A percentile compares a stretch with the other conserved stretches of the same genome.
phyloP scores from a whole-genome alignment of 768 basidiomycete species.

The Tylopilus cervinicoccineus region DNA sequence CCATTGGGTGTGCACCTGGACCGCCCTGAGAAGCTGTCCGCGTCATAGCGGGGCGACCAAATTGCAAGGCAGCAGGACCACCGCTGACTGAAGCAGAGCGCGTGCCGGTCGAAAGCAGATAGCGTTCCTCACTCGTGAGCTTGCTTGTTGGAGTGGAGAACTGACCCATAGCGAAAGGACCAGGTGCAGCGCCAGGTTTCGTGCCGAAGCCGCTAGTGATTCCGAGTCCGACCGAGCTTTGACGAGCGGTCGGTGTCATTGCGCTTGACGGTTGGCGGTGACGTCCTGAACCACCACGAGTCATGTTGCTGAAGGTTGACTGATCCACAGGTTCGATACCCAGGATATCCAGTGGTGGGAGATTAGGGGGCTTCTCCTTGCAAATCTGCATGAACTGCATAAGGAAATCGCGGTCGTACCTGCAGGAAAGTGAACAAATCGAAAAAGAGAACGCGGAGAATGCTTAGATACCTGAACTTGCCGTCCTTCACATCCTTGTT shows the following conservation, averaged over 20 bases:
- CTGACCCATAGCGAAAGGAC: slow-evolving; percentile 61
- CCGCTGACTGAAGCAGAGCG: slow-evolving; percentile 59
- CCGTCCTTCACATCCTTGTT: slow-evolving; percentile 81
- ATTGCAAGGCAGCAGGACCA: slow-evolving; percentile 42
- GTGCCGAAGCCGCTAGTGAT: slow-evolving; percentile 24
- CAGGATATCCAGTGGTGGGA: slow-evolving; percentile 86
- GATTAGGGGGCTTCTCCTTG: slow-evolving; percentile 89
- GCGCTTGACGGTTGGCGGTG: slow-evolving; percentile 45
- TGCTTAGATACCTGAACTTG: slow-evolving; percentile 70
- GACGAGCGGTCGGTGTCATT: slow-evolving; percentile 43
- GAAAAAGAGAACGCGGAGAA: not conserved
- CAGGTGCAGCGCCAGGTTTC: slow-evolving; percentile 29
- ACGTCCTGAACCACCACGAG: slow-evolving; percentile 63
- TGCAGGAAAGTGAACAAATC: slow-evolving; percentile 27
- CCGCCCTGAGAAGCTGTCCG: slow-evolving; percentile 68
- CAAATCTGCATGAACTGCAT: slow-evolving; percentile 95
- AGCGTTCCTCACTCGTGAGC: slow-evolving; percentile 70
- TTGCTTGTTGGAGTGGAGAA: slow-evolving; percentile 54
- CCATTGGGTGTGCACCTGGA: slow-evolving; percentile 45
- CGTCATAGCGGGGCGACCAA: slow-evolving; percentile 60
- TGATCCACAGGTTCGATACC: slow-evolving; percentile 81
- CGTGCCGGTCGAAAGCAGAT: slow-evolving; percentile 36
- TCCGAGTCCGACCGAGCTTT: slow-evolving; percentile 49
- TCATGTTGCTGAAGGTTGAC: slow-evolving; percentile 42
- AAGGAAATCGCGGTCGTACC: slow-evolving; percentile 97